Evolutionary conservation across 768 basidiomycete genomes (phyloP), one percentile per base, ranked within the genome.

Genomic region (Tylopilus balloui): DNA sequence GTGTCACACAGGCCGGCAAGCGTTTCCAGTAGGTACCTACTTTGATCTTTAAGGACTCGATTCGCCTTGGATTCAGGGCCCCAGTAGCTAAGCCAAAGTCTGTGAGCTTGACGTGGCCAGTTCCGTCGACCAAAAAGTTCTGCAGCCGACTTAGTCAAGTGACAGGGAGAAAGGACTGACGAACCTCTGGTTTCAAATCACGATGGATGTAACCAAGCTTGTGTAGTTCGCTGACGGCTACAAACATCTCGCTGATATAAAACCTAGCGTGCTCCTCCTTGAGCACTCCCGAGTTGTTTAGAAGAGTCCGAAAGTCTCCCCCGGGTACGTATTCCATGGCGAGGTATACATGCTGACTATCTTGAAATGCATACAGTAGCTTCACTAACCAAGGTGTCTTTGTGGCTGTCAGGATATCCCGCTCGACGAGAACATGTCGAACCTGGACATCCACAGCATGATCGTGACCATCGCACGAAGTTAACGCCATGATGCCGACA

Each of bases 301-400:
- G 78, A 32, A 99, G 79, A 0, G 96, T 99, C 15, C 96, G 81
- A 74, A 99, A 99, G 65, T 99, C 96, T 42, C 96, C 96, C 19
- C 96, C 96, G 1, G 94, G 93, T 15, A 98, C 94, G 65, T 96
- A 98, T 75, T 98, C 94, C 95, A 98, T 98, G 2, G 95, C 95
- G 39, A 98, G 86, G 64, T 94, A 98, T 15, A 98, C 92, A 59
- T 88, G 77, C 47, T 87, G 77, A 0, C 81, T 73, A 62, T 99
- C 95, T 69, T 99, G 96, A 71, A 99, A 99, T 3, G 96, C 96
- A 63, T 99, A 99, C 4, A 99, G 73, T 8, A 99, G 74, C 21
- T 86, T 77, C 40, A 98, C 96, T 50, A 99, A 78, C 96, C 96
- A 99, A 1, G 95, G 92, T 0, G 93, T 95, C 69, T 95, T 94